These are phyloP conservation scores for Solanum hybrid DNA, from an alignment of 305 asterid genomes.

Conservation along the genomic window DNA sequence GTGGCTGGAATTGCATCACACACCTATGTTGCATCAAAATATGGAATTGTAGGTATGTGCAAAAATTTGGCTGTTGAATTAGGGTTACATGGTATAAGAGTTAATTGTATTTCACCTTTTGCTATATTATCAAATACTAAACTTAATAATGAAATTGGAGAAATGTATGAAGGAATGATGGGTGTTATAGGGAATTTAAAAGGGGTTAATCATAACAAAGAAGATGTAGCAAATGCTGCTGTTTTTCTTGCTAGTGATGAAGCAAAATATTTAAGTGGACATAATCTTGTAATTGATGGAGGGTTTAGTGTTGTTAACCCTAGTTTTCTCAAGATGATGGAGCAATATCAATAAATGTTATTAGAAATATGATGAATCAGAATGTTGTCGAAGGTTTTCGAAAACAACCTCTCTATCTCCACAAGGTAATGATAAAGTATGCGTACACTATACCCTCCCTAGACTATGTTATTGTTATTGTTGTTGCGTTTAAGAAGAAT, in stretches of 20 bases:
- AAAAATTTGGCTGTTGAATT: conserved; percentile 31
- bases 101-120: conserved; percentile 37
- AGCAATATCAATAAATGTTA: not conserved
- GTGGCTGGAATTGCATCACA: conserved; percentile 19
- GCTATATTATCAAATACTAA: conserved; percentile 8
- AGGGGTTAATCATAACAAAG: conserved; percentile 14
- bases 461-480: not conserved
- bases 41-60: conserved; percentile 31
- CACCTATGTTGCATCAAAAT: conserved; percentile 25
- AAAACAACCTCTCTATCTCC: rapidly evolving
- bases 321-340: not conserved
- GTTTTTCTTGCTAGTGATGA: conserved; percentile 49
- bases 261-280: conserved; percentile 38
- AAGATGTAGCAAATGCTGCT: conserved; percentile 42
- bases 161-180: not conserved
- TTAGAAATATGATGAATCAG: not conserved
- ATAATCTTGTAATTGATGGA: conserved; percentile 49
- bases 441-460: not conserved
- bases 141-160: conserved; percentile 13
- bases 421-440: too few relatives aligned
- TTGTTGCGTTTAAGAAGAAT: not conserved
- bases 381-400: not conserved
- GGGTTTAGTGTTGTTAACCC: conserved; percentile 45
- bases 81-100: conserved; percentile 34
- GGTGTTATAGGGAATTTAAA: conserved; percentile 19